A percentile compares a stretch with the other conserved stretches of the same genome.
phyloP scores from a whole-genome alignment of 1,284 basidiomycete genomes.

The Puccinia polysora region DNA sequence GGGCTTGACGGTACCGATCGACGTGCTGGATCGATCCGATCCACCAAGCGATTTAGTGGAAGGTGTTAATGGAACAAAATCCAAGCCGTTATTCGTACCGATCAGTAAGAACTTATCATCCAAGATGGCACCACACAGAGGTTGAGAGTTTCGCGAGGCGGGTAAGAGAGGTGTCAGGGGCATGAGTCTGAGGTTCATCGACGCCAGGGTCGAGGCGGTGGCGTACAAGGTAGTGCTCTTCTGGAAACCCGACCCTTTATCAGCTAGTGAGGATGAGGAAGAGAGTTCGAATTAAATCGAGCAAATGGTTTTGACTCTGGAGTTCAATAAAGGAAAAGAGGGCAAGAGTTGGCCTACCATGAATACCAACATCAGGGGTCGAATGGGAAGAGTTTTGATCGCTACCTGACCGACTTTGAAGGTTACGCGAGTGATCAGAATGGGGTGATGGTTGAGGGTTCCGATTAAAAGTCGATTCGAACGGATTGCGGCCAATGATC shows the following conservation, averaged over 20 bases:
- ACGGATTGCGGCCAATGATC: constrained; percentile 16
- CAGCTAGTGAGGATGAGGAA: not conserved
- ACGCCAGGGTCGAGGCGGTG: constrained; percentile 39
- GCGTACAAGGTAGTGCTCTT: constrained; percentile 1
- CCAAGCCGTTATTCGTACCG: constrained; percentile 49
- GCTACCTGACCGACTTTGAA: not conserved
- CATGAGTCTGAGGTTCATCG: constrained; percentile 46
- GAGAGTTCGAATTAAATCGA: too few species aligned
- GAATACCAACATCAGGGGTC: not conserved
- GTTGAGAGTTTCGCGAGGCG: constrained; percentile 46
- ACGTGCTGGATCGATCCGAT: constrained; percentile 16
- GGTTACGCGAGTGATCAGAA: not conserved
- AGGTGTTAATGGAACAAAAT: constrained; percentile 49
- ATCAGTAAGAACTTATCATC: constrained; percentile 51
- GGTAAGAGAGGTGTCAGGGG: constrained; percentile 47
- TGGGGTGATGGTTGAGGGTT: too few species aligned
- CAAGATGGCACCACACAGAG: constrained; percentile 50
- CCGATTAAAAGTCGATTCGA: constrained; percentile 20
- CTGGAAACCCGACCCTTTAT: not conserved
- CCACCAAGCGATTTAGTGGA: constrained; percentile 24
- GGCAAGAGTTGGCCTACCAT: not conserved
- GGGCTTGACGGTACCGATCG: constrained; percentile 46
- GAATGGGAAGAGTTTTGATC: not conserved
- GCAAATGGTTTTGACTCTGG: not conserved
- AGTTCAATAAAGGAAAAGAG: not conserved